These are phyloP conservation scores for Epicoccum nigrum DNA, from an alignment of 2,329 filamentous ascomycete genomes.

Conservation along the genomic window DNA sequence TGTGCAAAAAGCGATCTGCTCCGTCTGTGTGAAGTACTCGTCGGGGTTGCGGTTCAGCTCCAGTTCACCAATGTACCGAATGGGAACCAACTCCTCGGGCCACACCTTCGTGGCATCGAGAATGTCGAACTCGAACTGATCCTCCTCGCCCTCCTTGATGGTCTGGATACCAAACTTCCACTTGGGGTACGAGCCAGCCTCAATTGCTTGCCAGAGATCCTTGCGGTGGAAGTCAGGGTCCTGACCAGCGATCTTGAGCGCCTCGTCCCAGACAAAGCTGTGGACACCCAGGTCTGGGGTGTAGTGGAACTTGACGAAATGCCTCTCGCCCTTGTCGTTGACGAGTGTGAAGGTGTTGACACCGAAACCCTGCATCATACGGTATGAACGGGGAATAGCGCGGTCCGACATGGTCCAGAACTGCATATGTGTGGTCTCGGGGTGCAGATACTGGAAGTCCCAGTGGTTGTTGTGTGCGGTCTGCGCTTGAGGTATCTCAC, in stretches of 20 bases:
- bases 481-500: slow-evolving; percentile 74
- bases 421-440: slow-evolving; percentile 78
- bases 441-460: slow-evolving; percentile 71
- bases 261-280: slow-evolving; percentile 80
- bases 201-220: slow-evolving; percentile 76
- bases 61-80: slow-evolving; percentile 78
- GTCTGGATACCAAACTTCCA: slow-evolving; percentile 87
- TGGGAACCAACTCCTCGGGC: slow-evolving; percentile 77
- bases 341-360: slow-evolving; percentile 78
- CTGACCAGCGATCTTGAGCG: slow-evolving; percentile 66
- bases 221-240: slow-evolving; percentile 84
- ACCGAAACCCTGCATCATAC: slow-evolving; percentile 87
- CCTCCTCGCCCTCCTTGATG: slow-evolving; percentile 71
- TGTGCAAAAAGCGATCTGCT: slow-evolving; percentile 84
- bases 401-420: slow-evolving; percentile 81
- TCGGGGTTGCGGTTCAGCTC: slow-evolving; percentile 81
- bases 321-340: slow-evolving; percentile 70
- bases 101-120: slow-evolving; percentile 86
- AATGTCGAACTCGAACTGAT: slow-evolving; percentile 85
- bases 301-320: slow-evolving; percentile 80
- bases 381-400: slow-evolving; percentile 73
- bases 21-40: slow-evolving; percentile 81
- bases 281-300: slow-evolving; percentile 77
- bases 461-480: slow-evolving; percentile 77
- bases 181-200: slow-evolving; percentile 71